Base-by-base conservation (phyloP, 1,284 basidiomycete genomes). In the Malassezia caprae region DNA sequence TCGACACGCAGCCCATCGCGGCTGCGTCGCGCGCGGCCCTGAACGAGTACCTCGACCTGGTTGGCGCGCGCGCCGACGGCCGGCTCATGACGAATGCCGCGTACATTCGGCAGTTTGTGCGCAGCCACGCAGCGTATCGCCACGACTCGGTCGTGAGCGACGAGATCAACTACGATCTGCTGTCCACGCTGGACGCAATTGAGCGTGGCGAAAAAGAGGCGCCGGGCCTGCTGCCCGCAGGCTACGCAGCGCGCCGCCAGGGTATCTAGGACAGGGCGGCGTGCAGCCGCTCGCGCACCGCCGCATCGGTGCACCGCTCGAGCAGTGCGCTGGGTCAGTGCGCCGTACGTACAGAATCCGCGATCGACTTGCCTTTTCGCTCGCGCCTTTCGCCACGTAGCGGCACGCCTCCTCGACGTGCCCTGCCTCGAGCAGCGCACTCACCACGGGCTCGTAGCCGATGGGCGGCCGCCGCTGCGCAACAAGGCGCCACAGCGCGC, bases 51-150 rank as follows among this genome's bases (percentile, higher is more conserved):
- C 56, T 74, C n/a, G 62, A 65, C 30, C 47, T 74, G 5, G 59
- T 74, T 17, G 61, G 59, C 61, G 78, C 80, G 48, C 80, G 93
- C 41, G 85, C 91, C 4, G 34, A 47, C 44, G 51, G 42, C 12
- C 37, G 39, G 15, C 79, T 96, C n/a, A 76, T 84, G 68, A 98
- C 94, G 0, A 82, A 88, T 1, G 94, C 94, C 2, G 83, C 83
- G 8, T 99, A 89, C 89, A 90, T 96, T 54, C 82, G 94, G 26
- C 80, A 87, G 44, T 98, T 94, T 75, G 86, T 99, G 43, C 83
- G 83, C 19, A 80, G 82, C 1, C 94, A 99, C 76, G 88, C 90
- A 3, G 81, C 79, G 19, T 99, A 99, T 79, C 86, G 87, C 76
- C 80, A 82, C 49, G 90, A 98, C 76, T 94, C 90, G 39, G 84